phyloP scores from a whole-genome alignment of 129 eudicot species.

The Deinandra increscens region DNA sequence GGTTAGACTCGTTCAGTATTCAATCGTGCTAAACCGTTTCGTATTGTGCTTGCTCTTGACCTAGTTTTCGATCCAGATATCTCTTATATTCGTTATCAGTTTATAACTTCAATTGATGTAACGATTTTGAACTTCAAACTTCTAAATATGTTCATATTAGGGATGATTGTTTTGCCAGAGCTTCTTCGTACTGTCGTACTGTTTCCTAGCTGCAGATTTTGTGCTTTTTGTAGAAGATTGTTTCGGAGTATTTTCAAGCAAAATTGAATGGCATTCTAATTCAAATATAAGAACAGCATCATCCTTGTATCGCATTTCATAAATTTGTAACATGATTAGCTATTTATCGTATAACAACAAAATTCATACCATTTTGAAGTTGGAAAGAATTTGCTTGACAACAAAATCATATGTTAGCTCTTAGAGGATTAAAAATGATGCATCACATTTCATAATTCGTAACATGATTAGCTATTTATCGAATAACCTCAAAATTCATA shows the following conservation, averaged over 20 bases:
- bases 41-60: constrained; percentile 12
- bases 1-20: constrained; percentile 34
- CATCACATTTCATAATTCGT: background rate
- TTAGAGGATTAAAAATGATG: background rate
- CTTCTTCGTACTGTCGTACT: background rate
- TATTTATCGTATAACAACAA: background rate
- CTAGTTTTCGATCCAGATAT: background rate
- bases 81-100: background rate
- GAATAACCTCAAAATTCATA: background rate
- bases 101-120: background rate
- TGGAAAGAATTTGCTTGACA: background rate
- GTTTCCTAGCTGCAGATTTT: background rate
- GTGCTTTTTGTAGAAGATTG: constrained; percentile 2
- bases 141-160: background rate
- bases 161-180: background rate
- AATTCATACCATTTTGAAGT: background rate
- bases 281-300: background rate
- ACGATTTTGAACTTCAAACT: background rate
- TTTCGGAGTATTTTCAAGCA: background rate
- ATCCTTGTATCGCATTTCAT: background rate
- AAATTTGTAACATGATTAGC: background rate
- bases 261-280: background rate
- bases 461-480: background rate
- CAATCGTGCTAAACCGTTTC: background rate
- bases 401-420: background rate